Percentiles rank a stretch among this genome's conserved stretches.
These are phyloP conservation scores for Canna indica DNA, from an alignment of 176 grass and related monocot species.

Conservation along the genomic window DNA sequence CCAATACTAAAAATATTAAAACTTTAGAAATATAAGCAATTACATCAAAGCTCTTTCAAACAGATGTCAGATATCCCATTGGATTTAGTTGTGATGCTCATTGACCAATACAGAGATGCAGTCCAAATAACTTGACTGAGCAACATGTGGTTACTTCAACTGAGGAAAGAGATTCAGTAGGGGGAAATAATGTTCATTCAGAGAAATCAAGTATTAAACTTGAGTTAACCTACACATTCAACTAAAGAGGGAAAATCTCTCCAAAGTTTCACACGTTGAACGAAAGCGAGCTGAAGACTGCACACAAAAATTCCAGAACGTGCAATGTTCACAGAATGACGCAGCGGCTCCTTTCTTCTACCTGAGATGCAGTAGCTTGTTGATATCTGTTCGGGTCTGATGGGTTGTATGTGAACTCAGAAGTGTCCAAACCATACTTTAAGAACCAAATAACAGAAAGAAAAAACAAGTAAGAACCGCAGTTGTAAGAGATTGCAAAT, in stretches of 20 bases:
- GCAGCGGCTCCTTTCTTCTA: conserved; percentile 63
- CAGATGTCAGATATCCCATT: neutral
- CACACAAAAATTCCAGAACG: neutral
- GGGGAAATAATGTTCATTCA: neutral
- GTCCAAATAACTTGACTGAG: neutral
- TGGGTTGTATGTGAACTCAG: conserved; percentile 83
- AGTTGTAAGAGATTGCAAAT: neutral
- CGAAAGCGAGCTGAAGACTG: neutral
- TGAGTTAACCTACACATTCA: neutral
- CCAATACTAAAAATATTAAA: no score
- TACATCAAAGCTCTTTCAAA: neutral
- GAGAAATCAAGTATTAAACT: neutral
- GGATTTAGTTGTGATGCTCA: neutral
- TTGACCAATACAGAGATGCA: neutral
- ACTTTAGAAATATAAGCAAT: no score
- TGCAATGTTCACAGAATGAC: conserved; percentile 39
- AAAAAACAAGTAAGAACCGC: neutral
- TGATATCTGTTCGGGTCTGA: conserved; percentile 60
- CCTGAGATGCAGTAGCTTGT: conserved; percentile 33
- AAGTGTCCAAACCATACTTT: conserved; percentile 89
- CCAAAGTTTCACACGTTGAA: neutral
- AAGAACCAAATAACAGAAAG: conserved; percentile 9
- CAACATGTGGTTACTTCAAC: neutral
- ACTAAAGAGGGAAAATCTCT: neutral
- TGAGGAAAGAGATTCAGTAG: neutral